These are phyloP conservation scores for Arbutus unedo DNA, from an alignment of 148 eudicot genomes.

Conservation along the genomic window DNA sequence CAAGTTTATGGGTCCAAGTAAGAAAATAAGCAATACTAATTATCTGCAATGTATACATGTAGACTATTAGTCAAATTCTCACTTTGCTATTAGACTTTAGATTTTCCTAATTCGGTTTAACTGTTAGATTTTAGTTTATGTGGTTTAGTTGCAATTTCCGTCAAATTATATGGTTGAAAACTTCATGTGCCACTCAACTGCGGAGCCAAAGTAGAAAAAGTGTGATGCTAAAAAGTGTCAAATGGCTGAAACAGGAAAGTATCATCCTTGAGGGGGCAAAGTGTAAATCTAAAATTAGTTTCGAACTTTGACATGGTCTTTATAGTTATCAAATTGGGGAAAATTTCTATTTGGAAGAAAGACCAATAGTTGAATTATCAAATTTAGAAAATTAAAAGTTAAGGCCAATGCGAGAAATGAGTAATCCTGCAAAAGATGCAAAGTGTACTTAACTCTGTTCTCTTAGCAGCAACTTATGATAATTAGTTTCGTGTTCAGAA, in stretches of 20 bases:
- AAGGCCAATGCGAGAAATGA: neutral
- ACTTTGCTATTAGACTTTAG: neutral
- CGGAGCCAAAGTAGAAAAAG: neutral
- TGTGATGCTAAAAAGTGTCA: neutral
- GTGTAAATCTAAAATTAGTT: neutral
- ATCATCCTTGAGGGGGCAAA: neutral
- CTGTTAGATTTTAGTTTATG: neutral
- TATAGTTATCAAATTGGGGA: neutral
- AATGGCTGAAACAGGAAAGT: neutral
- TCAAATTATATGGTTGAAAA: neutral
- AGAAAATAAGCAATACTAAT: too few species aligned
- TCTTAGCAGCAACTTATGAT: constrained; percentile 34
- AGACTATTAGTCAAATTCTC: too few species aligned
- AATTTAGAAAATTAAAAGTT: neutral
- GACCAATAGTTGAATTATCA: neutral
- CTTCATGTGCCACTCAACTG: neutral
- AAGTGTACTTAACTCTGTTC: neutral
- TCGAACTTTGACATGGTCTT: neutral
- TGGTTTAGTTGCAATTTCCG: neutral
- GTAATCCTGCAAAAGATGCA: neutral
- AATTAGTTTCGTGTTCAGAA: constrained; percentile 40
- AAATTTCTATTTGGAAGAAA: neutral
- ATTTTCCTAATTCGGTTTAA: neutral
- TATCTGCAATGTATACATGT: too few species aligned
- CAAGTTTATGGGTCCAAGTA: too few species aligned